Base-by-base conservation (phyloP, 306 rosid genomes). In the Begonia masoniana region DNA sequence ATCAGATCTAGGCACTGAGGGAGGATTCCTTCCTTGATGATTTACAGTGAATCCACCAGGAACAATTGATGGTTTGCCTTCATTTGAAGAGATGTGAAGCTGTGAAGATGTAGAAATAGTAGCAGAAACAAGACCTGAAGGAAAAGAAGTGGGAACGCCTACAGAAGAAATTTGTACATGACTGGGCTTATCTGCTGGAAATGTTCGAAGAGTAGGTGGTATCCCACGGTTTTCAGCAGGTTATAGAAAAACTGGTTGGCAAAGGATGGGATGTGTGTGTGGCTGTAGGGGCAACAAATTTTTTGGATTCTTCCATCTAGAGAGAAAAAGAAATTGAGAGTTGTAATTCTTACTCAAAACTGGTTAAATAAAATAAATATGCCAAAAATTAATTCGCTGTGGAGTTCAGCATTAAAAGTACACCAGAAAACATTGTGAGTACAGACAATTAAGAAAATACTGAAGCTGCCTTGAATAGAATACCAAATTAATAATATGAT, bases 261-360 rank as follows among this genome's bases (percentile, higher is more conserved):
- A 74, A 53, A 41, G 84, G 81, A 48, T 75, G 96, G 54, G 97
- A 69, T 16, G 80, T 41, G 57, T 71, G 66, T 10, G 95, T 54
- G 5, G 96, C 51, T 35, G 87, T 49, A 50, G 87, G 68, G 55
- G 94, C 75, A 31, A 76, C n/a, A 60, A 61, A 74, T 59, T 83
- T 86, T 81, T 75, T 91, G 52, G 94, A 55, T 63, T 91, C 97
- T 67, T 91, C 96, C 88, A 91, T 85, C 97, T 91, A 69, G 51
- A 54, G 65, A 71, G 59, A 55, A 46, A 60, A 52, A 60, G 41
- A 45, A 54, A 48, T 16, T 46, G 16, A 60, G 46, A 13, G 57
- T 65, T 42, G 7, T 35, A 43, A 51, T 26, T 58, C 24, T 58
- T 26, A 31, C 7, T 31, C 8, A 31, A 31, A 31, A 31, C 39